These are phyloP conservation scores for Leishmania tarentolae DNA, from an alignment of 208 protist species.

Conservation along the genomic window DNA sequence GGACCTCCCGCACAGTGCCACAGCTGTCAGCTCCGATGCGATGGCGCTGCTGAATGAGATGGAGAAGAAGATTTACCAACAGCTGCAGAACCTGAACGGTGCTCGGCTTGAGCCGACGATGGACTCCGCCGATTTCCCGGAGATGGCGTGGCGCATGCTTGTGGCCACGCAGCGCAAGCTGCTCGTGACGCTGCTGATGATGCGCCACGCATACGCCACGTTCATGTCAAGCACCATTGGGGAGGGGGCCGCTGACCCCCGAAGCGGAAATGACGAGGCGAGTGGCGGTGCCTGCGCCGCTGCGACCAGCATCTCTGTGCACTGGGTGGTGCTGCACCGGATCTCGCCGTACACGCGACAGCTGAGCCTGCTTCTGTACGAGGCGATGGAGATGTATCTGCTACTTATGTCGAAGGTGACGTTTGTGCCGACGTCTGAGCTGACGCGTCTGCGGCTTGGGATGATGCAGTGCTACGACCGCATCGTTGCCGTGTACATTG, in stretches of 20 bases:
- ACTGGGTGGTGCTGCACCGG: conserved; percentile 86
- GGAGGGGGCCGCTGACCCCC: conserved; percentile 7
- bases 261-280: conserved; percentile 15
- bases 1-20: conserved; percentile 77
- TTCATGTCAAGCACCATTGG: conserved; percentile 78
- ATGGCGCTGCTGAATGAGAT: conserved; percentile 56
- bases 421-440: conserved; percentile 71
- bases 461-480: conserved; percentile 67
- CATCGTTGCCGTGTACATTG: conserved; percentile 72
- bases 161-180: conserved; percentile 66
- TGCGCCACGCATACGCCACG: conserved; percentile 79
- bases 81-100: conserved; percentile 50
- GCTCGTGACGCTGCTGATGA: conserved; percentile 68
- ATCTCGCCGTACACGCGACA: conserved; percentile 68
- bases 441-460: conserved; percentile 69
- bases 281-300: conserved; percentile 20
- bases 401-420: conserved; percentile 64
- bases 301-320: conserved; percentile 60
- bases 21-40: conserved; percentile 54
- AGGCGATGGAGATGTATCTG: conserved; percentile 77
- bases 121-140: conserved; percentile 78
- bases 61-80: conserved; percentile 56
- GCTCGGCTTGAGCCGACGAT: conserved; percentile 76
- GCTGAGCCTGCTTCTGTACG: conserved; percentile 72
- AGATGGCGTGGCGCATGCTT: conserved; percentile 60